These are phyloP conservation scores for Diaporthe destruens DNA, from an alignment of 2,329 filamentous ascomycete species.

Conservation along the genomic window DNA sequence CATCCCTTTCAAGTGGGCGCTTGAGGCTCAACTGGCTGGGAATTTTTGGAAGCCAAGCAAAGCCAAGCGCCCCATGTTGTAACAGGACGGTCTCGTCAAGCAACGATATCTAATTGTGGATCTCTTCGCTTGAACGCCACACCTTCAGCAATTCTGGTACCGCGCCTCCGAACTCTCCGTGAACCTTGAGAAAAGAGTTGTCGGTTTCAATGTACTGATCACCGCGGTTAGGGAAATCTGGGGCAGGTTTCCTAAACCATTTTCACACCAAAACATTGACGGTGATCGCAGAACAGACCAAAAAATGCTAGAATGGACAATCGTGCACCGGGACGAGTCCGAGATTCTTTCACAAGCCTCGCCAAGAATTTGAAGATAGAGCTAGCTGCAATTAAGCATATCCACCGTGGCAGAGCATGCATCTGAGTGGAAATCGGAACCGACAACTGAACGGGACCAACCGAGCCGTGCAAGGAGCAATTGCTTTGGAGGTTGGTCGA, in stretches of 20 bases:
- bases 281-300: constrained; percentile 15
- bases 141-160: constrained; percentile 12
- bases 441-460: constrained; percentile 6
- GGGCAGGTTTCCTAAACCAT: constrained; percentile 2
- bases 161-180: constrained; percentile 11
- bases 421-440: constrained; percentile 14
- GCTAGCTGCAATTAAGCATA: constrained; percentile 19
- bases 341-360: neutral
- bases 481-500: constrained; percentile 1
- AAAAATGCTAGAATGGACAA: neutral
- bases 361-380: neutral
- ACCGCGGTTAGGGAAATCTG: constrained; percentile 27
- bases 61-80: constrained; percentile 31
- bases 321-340: neutral
- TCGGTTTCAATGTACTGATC: constrained; percentile 23
- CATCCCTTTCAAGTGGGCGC: constrained; percentile 28
- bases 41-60: constrained; percentile 20
- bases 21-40: constrained; percentile 22
- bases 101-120: constrained; percentile 17
- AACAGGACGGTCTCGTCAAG: constrained; percentile 33
- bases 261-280: constrained; percentile 16
- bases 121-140: constrained; percentile 17
- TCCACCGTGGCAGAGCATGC: neutral
- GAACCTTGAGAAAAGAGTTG: neutral
- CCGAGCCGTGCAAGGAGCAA: constrained; percentile 29